phyloP scores from a whole-genome alignment of 306 rosid genomes.

The Psophocarpus tetragonolobus region DNA sequence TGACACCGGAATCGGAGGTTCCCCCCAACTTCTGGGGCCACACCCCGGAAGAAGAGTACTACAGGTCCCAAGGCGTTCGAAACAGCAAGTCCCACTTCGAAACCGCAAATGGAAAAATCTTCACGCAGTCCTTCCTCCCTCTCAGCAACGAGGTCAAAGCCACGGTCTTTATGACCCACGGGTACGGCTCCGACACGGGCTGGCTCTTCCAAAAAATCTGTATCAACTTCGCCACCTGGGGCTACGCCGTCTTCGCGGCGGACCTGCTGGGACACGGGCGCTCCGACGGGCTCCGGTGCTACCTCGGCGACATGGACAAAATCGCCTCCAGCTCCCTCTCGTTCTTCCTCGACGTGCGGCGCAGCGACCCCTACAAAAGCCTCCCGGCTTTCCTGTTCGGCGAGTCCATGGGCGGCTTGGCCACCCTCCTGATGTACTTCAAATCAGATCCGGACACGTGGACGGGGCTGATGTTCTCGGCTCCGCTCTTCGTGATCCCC shows the following conservation, averaged over 20 bases:
- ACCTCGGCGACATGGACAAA: slow-evolving; percentile 85
- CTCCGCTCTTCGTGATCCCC: slow-evolving; percentile 90
- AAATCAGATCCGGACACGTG: slow-evolving; percentile 73
- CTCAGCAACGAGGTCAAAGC: slow-evolving; percentile 52
- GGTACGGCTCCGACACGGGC: slow-evolving; percentile 97
- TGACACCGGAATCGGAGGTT: slow-evolving; percentile 45
- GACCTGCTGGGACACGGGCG: slow-evolving; percentile 94
- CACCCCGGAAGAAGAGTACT: slow-evolving; percentile 81
- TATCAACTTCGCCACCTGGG: slow-evolving; percentile 79
- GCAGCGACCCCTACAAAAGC: slow-evolving; percentile 43
- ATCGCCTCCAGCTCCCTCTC: slow-evolving; percentile 74
- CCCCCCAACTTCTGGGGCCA: slow-evolving; percentile 84
- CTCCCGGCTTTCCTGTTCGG: slow-evolving; percentile 93
- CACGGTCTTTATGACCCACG: slow-evolving; percentile 89
- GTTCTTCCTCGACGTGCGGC: slow-evolving; percentile 68
- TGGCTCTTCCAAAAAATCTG: slow-evolving; percentile 97
- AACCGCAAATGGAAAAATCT: slow-evolving; percentile 73
- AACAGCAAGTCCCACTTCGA: slow-evolving; percentile 73
- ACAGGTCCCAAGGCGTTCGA: slow-evolving; percentile 75
- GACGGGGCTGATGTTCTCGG: slow-evolving; percentile 90
- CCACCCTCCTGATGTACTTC: slow-evolving; percentile 78
- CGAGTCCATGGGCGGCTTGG: slow-evolving; percentile 89
- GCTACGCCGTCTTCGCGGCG: slow-evolving; percentile 93
- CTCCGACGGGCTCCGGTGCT: slow-evolving; percentile 87
- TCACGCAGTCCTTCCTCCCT: slow-evolving; percentile 79